Base-by-base conservation (phyloP, 352 stramenopile species). In the Pythium rhizo-oryzae region DNA sequence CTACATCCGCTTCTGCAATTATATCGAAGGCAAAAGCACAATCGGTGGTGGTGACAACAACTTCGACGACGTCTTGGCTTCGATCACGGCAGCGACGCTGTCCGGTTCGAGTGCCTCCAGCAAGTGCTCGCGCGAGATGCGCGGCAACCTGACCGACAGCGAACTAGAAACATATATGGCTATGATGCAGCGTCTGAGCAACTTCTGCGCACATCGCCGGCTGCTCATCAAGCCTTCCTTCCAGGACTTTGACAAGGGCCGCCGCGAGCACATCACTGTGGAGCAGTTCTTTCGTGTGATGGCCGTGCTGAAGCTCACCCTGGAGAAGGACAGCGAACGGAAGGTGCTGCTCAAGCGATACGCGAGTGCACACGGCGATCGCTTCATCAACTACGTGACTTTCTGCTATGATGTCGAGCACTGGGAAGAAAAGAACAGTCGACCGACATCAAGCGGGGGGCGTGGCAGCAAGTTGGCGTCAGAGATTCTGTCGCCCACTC, bases 201-300 rank as follows among this genome's bases (percentile, higher is more conserved):
- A 62, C 4, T 89, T 81, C 55, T 91, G 81, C 33, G 64, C 69
- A 0, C 91, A 87, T 15, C 75, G 84, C 1, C 78, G 87, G 56
- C 67, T 96, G 49, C 67, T 93, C 1, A 62, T 96, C 35, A 96
- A 96, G 71, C 85, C 87, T 9, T 78, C 79, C 0, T 96, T 96
- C 62, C 84, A 92, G 64, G 87, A 94, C 52, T 94, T 95, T 72
- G 87, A 93, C 65, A 86, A 87, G 28, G 82, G 82, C 0, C 78
- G 74, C 33, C 84, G 83, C 33, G 87, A 95, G 47, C 83, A 91
- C 43, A 86, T 96, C 43, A 94, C 87, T 0, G 75, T 88, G 7
- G 84, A 93, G 56, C 87, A 96, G 66, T 93, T 96, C 65, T 84
- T 92, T 37, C 82, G 87, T 12, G 85, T 95, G 28, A 83, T 94